Evolutionary conservation across 192 early-diverging fungal genomes (phyloP).

Genomic region (Chytriomyces sp.): DNA sequence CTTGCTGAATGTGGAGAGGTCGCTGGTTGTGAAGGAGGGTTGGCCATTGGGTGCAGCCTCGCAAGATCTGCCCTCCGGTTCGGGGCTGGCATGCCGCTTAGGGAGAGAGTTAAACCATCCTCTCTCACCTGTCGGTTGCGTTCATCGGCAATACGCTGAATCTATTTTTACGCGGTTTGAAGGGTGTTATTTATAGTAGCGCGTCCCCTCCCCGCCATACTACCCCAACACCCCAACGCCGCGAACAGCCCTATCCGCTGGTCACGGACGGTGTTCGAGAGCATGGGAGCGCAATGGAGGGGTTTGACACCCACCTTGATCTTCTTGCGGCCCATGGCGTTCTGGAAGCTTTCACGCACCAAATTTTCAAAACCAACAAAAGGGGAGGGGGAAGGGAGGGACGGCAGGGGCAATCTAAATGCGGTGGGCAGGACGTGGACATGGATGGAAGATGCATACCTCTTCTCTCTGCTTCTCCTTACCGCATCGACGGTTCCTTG

Average conservation of each 20-base stretch:
- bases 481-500: too few species aligned
- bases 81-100: too few species aligned
- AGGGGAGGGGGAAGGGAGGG: too few species aligned
- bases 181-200: slow-evolving; percentile 20
- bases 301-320: slow-evolving; percentile 57
- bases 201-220: too few species aligned
- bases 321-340: slow-evolving; percentile 88
- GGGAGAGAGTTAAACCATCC: neutral
- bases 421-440: too few species aligned
- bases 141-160: slow-evolving; percentile 86
- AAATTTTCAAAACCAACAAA: too few species aligned
- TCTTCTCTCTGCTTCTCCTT: too few species aligned
- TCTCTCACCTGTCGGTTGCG: slow-evolving; percentile 85
- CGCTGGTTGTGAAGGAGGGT: neutral
- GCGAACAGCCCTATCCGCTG: neutral
- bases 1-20: neutral
- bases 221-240: neutral
- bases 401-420: too few species aligned
- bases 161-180: slow-evolving; percentile 35
- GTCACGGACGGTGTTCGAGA: neutral
- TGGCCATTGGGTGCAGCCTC: too few species aligned
- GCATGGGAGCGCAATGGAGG: neutral
- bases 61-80: too few species aligned
- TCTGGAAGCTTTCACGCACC: too few species aligned
- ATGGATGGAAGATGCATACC: too few species aligned